These are phyloP conservation scores for Sugiyamaella grinbergsii DNA, from an alignment of 1,139 yeast species.

Conservation along the genomic window DNA sequence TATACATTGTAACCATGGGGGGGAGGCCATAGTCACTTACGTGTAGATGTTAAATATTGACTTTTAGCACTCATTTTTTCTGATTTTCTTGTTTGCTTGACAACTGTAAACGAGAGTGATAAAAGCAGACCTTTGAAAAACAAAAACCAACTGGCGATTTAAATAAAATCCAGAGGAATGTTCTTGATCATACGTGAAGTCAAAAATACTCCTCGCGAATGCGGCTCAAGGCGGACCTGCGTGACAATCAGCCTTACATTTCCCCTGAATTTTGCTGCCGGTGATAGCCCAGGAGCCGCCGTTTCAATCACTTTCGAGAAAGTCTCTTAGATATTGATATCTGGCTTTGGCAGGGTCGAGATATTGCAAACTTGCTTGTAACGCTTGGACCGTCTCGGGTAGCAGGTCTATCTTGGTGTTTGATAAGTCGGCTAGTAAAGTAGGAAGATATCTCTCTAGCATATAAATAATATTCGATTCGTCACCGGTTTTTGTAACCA, in stretches of 20 bases:
- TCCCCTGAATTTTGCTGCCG: slow-evolving; percentile 1
- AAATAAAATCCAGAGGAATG: no score
- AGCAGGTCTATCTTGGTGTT: not conserved
- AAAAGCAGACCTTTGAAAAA: not conserved
- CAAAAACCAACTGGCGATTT: no score
- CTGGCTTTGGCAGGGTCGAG: slow-evolving; percentile 32
- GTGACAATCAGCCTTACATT: slow-evolving; percentile 2
- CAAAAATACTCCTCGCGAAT: not conserved
- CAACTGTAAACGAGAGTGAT: slow-evolving; percentile 1
- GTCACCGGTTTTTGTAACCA: slow-evolving; percentile 39
- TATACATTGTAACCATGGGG: slow-evolving; percentile 1
- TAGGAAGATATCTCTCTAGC: slow-evolving; percentile 35
- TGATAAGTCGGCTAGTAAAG: slow-evolving; percentile 19
- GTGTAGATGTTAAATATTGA: slow-evolving; percentile 23
- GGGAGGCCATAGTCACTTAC: slow-evolving; percentile 23
- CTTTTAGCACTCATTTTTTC: slow-evolving; percentile 14
- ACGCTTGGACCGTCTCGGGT: slow-evolving; percentile 7
- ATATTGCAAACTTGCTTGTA: slow-evolving; percentile 28
- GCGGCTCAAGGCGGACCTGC: not conserved
- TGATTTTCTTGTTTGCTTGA: not conserved
- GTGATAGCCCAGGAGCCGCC: not conserved
- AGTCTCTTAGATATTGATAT: slow-evolving; percentile 21
- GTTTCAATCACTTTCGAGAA: not conserved
- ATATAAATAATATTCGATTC: slow-evolving; percentile 32
- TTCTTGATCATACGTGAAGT: no score